These are phyloP conservation scores for Amauroascus niger DNA, from an alignment of 2,329 filamentous ascomycete genomes.

Conservation along the genomic window DNA sequence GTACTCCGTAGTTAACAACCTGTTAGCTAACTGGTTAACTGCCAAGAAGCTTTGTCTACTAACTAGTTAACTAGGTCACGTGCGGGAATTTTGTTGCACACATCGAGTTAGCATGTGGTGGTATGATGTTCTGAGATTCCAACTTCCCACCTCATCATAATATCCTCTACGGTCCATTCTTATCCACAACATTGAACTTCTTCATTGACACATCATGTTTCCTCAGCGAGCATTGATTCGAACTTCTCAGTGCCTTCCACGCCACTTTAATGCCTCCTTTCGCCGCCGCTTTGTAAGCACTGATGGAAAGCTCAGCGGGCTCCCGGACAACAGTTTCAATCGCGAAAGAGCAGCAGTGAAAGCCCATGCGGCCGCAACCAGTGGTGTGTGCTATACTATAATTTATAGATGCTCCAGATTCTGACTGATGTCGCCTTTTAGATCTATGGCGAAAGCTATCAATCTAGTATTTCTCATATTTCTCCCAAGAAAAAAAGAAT, in stretches of 20 bases:
- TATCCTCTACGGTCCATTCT: not conserved
- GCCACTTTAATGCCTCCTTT: conserved; percentile 26
- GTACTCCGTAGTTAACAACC: too few species aligned
- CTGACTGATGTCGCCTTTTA: conserved; percentile 35
- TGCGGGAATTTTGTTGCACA: too few species aligned
- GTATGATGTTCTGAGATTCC: not conserved
- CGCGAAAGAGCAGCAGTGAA: conserved; percentile 83
- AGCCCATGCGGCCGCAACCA: conserved; percentile 75
- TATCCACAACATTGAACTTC: not conserved
- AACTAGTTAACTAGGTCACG: not conserved
- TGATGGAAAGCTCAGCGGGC: conserved; percentile 48
- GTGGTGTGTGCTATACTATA: conserved; percentile 46
- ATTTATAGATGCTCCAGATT: conserved; percentile 15
- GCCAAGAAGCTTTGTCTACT: too few species aligned
- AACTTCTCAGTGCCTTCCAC: conserved; percentile 38
- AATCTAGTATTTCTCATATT: conserved; percentile 58
- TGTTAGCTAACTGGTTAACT: too few species aligned
- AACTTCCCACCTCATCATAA: not conserved
- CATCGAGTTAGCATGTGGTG: too few species aligned
- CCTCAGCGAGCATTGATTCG: conserved; percentile 44
- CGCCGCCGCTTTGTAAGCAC: conserved; percentile 65
- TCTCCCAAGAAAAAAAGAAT: too few species aligned
- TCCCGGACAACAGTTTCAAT: conserved; percentile 82
- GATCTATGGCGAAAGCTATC: conserved; percentile 94
- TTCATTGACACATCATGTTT: conserved; percentile 43